Evolutionary conservation across 805 yeast genomes (phyloP), one percentile per base, ranked within the genome.

Genomic region (Starmerella kuoi): DNA sequence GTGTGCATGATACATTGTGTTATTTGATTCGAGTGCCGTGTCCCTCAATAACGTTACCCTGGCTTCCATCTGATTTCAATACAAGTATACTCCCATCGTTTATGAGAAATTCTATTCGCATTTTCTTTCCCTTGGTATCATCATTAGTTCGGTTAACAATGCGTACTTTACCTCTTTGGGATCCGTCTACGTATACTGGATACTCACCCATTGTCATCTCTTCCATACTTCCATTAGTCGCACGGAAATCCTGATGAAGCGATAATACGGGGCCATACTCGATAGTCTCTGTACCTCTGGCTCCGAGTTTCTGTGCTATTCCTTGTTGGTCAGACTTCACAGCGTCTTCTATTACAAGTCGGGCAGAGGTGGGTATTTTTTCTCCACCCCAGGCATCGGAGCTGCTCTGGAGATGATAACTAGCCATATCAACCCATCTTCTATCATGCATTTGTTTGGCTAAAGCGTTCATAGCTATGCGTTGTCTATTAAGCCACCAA

Each of bases 401-500:
- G n/a, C 28, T 31, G n/a, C 15, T 27, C 35, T 44, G 40, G 20
- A 48, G 26, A 35, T 48, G 52, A 31, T 35, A 46, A 15, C 41
- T 32, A 5, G 52, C 49, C 31, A 48, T 27, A 17, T 46, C 48
- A 30, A 38, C 32, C 52, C 52, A 48, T 5, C 52, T 33, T 26
- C 37, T 42, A 20, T 42, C 24, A 18, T 48, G 49, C 35, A 46
- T 21, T 24, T 45, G 32, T 11, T 31, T 23, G 2, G 46, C 41
- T 17, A 46, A 24, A 17, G 31, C 22, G 1, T 28, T 22, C 4
- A 46, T 26, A 2, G 6, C 19, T 21, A 22, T 40, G 19, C 31
- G 30, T 12, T 36, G 41, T 18, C 35, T 25, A 2, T 40, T 20
- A 30, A 45, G 19, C 2, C 42, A 21, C 44, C 43, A 46, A 2